Evolutionary conservation across 2,329 filamentous ascomycete species (phyloP), one percentile per base, ranked within the genome.

Genomic region (Verticillium klebahnii): DNA sequence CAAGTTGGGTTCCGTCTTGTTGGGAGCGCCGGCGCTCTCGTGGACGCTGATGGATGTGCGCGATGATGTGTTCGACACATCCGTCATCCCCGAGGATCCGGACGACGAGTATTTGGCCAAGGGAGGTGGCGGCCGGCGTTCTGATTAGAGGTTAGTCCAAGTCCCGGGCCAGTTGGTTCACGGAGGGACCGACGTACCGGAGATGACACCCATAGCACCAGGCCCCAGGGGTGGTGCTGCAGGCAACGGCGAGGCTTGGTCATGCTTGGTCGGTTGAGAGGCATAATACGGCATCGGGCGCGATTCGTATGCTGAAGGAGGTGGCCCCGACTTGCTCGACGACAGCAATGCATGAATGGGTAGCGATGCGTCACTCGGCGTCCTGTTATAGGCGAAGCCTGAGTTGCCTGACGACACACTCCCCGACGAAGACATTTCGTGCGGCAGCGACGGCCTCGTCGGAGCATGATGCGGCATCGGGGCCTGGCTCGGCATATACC

Each of bases 281-380:
- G 63, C 50, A 61, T 25, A 34, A 56, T 58, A 56, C 32, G 59
- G 59, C 52, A 62, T 58, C 40, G 57, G 58, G 50, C 65, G 54
- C 57, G 50, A 57, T 58, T 66, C 55, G 67, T 65, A 67, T 63
- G 64, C 56, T 60, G 63, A 59, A 64, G 63, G 59, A 64, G 62
- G 45, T 14, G 57, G 59, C 23, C 72, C 63, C 9, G 70, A 66
- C 62, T 78, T 78, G 25, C 78, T 76, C 2, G 77, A 77, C 23
- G 77, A 77, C 23, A 86, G 71, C 0, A 86, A 73, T 0, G 82
- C 78, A 65, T 85, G 83, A 29, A 86, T 85, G 1, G 84, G 82
- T 12, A 86, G 66, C 1, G 81, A 75, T 0, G 81, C 78, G 40
- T 85, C 83, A 56, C 80, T 77, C 0, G 80, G 77, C 5, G 79